Percentiles rank a stretch among this genome's conserved stretches.
These are phyloP conservation scores for Clonostachys byssicola DNA, from an alignment of 2,329 filamentous ascomycete species.

Conservation along the genomic window DNA sequence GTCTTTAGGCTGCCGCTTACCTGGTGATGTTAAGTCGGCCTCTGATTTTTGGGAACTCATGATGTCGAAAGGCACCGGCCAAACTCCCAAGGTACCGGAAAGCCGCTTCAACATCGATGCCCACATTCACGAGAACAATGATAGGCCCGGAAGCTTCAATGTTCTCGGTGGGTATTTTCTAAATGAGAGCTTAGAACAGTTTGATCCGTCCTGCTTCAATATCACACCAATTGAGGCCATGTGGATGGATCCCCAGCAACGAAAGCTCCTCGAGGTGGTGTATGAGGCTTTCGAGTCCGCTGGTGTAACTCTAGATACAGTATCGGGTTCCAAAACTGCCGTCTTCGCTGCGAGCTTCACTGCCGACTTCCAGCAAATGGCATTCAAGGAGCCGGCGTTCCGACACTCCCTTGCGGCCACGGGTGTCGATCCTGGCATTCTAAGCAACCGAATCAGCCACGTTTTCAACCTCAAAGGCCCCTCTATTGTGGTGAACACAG, in stretches of 20 bases:
- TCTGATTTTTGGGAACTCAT: background rate
- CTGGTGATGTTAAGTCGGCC: background rate
- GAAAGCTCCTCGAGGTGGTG: constrained; percentile 13
- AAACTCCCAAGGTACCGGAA: too few species aligned
- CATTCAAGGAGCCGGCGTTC: background rate
- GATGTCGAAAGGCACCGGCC: background rate
- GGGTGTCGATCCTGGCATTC: background rate
- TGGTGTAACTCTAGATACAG: constrained; percentile 1
- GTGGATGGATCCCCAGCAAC: constrained; percentile 7
- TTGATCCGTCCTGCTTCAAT: constrained; percentile 6
- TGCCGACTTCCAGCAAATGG: too few species aligned
- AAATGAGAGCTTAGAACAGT: background rate
- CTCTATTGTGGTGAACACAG: constrained; percentile 39
- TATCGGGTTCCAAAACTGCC: background rate
- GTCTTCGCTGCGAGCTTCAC: background rate
- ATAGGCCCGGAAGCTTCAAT: background rate
- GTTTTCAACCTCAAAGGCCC: constrained; percentile 6
- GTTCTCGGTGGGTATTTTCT: constrained; percentile 2
- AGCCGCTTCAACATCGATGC: background rate
- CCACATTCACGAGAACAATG: background rate
- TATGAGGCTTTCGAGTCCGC: constrained; percentile 31
- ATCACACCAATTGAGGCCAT: constrained; percentile 2
- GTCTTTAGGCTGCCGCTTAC: background rate
- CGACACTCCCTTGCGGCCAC: background rate
- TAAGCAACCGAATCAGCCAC: constrained; percentile 6